Base-by-base conservation (phyloP, 495 filamentous ascomycete genomes). In the Penicillium fimorum region DNA sequence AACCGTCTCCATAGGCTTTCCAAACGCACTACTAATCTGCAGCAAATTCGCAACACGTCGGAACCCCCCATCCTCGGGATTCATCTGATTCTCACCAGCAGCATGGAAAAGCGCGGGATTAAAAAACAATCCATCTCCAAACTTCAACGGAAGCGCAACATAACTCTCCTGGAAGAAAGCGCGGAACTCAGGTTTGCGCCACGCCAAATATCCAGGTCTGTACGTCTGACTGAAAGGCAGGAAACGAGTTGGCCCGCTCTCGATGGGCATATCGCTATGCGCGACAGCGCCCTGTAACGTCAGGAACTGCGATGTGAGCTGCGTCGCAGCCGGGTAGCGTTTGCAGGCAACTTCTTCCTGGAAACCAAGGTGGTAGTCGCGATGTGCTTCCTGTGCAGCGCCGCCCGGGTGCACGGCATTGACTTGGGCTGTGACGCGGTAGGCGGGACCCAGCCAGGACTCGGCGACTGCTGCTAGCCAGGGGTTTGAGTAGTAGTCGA, bases 281-380 rank as follows among this genome's bases (percentile, higher is more conserved):
- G 81, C 81, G 12, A 85, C 76, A 0, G 79, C 82, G 7, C 82
- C 81, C 63, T 84, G 80, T 55, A 85, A 68, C 12, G 80, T 84
- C 17, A 85, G 70, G 33, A 76, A 73, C 62, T 77, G 77, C 20
- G 67, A 74, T 0, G 78, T 70, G 0, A 68, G 42, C 32, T 85
- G 82, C 56, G 71, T 70, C 1, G 66, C 62, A 5, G 62, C 65
- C 9, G 81, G 82, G 60, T 69, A 81, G 15, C 55, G 60, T 8
- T 52, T 44, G 58, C 67, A 63, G 60, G 60, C 46, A 45, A 70
- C 56, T 50, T 64, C 45, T 35, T 70, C 76, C 61, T 80, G 74
- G 68, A 84, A 82, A 0, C 81, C 80, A 17, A 84, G 74, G 58
- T 84, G 82, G 64, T 82, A 83, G 61, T 84, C 82, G 29, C 81